Conservation (phyloP, 208 protist species). For the Crithidia mellificae region DNA sequence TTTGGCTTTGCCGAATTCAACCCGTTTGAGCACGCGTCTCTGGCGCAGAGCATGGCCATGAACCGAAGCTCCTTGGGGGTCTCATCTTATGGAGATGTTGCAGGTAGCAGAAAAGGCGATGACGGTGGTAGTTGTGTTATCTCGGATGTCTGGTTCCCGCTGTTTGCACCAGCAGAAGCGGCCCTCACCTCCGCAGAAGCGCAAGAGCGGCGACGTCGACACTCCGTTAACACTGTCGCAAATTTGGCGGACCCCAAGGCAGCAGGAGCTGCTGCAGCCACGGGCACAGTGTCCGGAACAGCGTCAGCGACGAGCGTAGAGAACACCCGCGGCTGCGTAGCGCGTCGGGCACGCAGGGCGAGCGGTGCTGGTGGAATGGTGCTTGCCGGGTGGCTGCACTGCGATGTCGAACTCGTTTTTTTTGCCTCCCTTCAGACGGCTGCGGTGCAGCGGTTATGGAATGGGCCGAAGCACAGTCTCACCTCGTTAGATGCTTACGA, state of each 20-base stretch:
- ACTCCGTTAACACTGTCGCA: background rate
- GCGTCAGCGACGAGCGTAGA: too few relatives aligned
- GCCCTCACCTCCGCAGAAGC: constrained; percentile 5
- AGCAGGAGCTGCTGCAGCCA: background rate
- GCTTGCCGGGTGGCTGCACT: constrained; percentile 48
- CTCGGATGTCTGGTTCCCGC: constrained; percentile 54
- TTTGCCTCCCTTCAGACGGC: constrained; percentile 17
- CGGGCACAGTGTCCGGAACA: too few relatives aligned
- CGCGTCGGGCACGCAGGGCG: too few relatives aligned
- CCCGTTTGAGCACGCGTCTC: constrained; percentile 19
- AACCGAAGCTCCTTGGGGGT: too few relatives aligned
- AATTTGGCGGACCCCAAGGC: background rate
- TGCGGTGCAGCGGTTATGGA: constrained; percentile 34
- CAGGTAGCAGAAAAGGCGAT: too few relatives aligned
- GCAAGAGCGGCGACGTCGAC: constrained; percentile 1
- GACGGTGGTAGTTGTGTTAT: too few relatives aligned
- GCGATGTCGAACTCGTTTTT: constrained; percentile 38
- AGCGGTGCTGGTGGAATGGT: constrained; percentile 8
- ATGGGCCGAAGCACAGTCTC: constrained; percentile 20
- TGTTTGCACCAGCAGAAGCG: constrained; percentile 27
- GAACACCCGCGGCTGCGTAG: too few relatives aligned
- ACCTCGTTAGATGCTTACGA: constrained; percentile 4
- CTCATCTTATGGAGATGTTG: too few relatives aligned
- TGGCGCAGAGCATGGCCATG: too few relatives aligned
- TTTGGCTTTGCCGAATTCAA: constrained; percentile 48